Evolutionary conservation across 441 rosid species (phyloP).

Genomic region (Bocquillonia castaneifolia): DNA sequence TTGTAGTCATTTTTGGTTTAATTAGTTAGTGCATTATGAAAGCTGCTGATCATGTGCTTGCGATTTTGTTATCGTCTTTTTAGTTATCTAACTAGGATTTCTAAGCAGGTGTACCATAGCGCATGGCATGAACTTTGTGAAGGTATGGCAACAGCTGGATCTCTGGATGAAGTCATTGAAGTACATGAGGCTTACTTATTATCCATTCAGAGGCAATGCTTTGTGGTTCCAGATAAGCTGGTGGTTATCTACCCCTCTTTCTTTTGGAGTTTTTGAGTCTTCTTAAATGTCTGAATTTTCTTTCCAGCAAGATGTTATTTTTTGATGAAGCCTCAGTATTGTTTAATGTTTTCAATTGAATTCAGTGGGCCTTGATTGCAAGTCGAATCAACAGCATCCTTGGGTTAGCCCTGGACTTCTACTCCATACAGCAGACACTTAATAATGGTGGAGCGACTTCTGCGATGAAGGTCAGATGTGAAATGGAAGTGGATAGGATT

Average conservation of each 20-base stretch:
- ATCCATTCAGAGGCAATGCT: slow-evolving; percentile 92
- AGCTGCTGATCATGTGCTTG: background rate
- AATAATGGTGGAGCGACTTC: slow-evolving; percentile 72
- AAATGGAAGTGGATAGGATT: slow-evolving; percentile 71
- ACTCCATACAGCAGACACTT: slow-evolving; percentile 78
- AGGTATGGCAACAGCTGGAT: slow-evolving; percentile 80
- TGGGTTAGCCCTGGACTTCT: slow-evolving; percentile 82
- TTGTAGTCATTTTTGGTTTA: background rate
- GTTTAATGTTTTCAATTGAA: slow-evolving; percentile 16
- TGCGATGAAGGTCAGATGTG: slow-evolving; percentile 75
- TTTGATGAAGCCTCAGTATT: background rate
- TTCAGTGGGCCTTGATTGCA: slow-evolving; percentile 87
- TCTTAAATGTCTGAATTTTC: slow-evolving; percentile 5
- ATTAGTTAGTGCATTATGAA: background rate
- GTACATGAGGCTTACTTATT: slow-evolving; percentile 88
- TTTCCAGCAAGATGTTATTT: slow-evolving; percentile 13
- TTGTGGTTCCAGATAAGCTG: slow-evolving; percentile 93
- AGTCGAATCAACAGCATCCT: slow-evolving; percentile 86
- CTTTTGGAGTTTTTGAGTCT: slow-evolving; percentile 10
- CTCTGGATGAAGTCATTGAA: slow-evolving; percentile 91
- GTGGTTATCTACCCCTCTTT: slow-evolving; percentile 33
- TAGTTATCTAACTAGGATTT: slow-evolving; percentile 26
- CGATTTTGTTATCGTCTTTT: background rate
- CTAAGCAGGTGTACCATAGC: slow-evolving; percentile 81
- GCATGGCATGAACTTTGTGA: slow-evolving; percentile 96